Base-by-base conservation (phyloP, 495 filamentous ascomycete species). In the Chaetomium tenue region DNA sequence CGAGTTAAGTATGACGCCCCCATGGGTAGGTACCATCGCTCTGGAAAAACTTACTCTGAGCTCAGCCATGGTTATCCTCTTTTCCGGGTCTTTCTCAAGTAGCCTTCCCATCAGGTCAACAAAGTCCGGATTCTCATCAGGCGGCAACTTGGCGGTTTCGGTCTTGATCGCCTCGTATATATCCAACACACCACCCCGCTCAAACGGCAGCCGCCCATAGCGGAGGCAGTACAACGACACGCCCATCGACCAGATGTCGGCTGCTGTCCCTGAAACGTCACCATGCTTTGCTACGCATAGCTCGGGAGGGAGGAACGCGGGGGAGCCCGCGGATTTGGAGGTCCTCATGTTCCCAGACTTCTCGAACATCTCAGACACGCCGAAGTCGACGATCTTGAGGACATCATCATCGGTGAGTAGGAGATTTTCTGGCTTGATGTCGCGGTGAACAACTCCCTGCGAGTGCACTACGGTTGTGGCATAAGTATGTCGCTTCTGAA, bases 231-330 rank as follows among this genome's bases (percentile, higher is more conserved):
- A 98, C 15, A 98, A 77, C 1, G 93, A 93, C 3, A 97, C 89
- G 9, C 94, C 94, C 95, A 98, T 98, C 0, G 95, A 96, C 94
- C 94, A 98, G 33, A 98, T 89, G 77, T 98, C 94, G 8, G 92
- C 91, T 4, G 94, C 92, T 70, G 85, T 91, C 25, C 94, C 94
- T 4, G 88, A 91, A 1, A 98, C 87, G 68, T 92, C 87, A 13
- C 93, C 93, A 72, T 97, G 94, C 62, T 86, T 93, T 9, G 86
- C 87, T 42, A 94, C 87, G 70, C 94, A 98, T 26, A 98, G 75
- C 75, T 98, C 94, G 3, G 94, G 94, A 0, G 94, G 92, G 42
- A 98, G 82, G 72, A 98, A 98, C 11, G 94, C 95, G 4, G 94
- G 94, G 9, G 93, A 97, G 13, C 94, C 94, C 26, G 93, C 94